These are phyloP conservation scores for Raffaelea ambrosiae DNA, from an alignment of 2,329 filamentous ascomycete species.

Conservation along the genomic window DNA sequence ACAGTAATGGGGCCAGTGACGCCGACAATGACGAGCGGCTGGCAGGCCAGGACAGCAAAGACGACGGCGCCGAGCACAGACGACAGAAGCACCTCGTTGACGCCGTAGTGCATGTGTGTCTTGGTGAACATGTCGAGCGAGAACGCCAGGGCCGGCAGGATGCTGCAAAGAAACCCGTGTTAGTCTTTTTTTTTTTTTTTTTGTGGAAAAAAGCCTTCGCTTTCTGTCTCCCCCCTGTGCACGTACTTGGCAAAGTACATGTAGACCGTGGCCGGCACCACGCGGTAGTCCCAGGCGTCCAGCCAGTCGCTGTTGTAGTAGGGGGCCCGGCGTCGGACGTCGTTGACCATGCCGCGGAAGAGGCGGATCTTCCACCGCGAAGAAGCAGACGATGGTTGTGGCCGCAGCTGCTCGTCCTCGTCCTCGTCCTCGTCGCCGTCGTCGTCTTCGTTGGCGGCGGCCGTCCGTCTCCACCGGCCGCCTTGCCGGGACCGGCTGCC, in stretches of 20 bases:
- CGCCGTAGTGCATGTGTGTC: conserved; percentile 74
- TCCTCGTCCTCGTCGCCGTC: no score
- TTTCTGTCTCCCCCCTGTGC: not conserved
- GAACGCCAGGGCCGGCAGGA: conserved; percentile 79
- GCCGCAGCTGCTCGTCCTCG: not conserved
- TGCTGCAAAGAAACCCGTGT: conserved; percentile 40
- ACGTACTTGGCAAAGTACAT: conserved; percentile 91
- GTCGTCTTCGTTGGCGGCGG: no score
- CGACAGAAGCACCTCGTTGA: conserved; percentile 83
- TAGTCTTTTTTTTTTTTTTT: not conserved
- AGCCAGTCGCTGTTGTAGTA: conserved; percentile 77
- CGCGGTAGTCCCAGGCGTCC: conserved; percentile 85
- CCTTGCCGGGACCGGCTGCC: not conserved
- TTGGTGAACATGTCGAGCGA: conserved; percentile 91
- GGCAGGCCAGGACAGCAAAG: conserved; percentile 70
- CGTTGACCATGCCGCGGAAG: conserved; percentile 73
- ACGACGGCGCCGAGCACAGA: conserved; percentile 77
- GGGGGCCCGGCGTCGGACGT: conserved; percentile 64
- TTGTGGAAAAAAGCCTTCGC: not conserved
- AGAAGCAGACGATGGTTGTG: not conserved
- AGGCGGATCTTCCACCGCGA: conserved; percentile 69
- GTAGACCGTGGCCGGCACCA: conserved; percentile 79
- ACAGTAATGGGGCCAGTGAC: conserved; percentile 89
- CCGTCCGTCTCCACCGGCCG: no score
- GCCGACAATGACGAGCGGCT: conserved; percentile 84